Conservation (phyloP, 2,329 filamentous ascomycete genomes). For the Botrytis paeoniae region DNA sequence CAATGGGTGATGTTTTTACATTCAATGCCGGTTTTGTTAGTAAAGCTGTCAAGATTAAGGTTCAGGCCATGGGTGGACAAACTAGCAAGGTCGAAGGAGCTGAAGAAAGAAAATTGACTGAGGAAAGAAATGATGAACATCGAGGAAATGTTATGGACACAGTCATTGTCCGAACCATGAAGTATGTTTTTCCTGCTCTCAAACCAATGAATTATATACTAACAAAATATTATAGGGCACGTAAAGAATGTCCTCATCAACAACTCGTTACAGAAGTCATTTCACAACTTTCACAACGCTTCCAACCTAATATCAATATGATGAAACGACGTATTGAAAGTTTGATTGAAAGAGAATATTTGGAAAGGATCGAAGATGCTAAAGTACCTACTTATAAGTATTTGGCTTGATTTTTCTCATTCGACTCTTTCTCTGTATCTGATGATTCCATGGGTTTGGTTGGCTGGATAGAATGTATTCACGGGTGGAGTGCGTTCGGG, state of each 20-base stretch:
- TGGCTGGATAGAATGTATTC: background rate
- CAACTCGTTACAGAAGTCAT: conserved; percentile 71
- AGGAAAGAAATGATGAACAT: conserved; percentile 72
- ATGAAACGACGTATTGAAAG: conserved; percentile 81
- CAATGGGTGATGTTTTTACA: conserved; percentile 70
- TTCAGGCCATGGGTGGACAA: conserved; percentile 72
- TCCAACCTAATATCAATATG: conserved; percentile 72
- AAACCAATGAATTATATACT: conserved; percentile 29
- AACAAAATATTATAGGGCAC: conserved; percentile 56
- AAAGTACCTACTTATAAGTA: conserved; percentile 66
- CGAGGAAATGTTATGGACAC: conserved; percentile 71
- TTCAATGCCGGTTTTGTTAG: conserved; percentile 82
- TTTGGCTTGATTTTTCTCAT: conserved; percentile 51
- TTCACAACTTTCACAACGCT: conserved; percentile 63
- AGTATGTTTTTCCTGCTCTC: conserved; percentile 50
- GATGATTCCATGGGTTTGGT: background rate
- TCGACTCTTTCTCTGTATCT: too few species aligned
- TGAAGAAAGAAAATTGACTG: conserved; percentile 65
- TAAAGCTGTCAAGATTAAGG: conserved; percentile 83
- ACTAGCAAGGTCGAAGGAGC: conserved; percentile 81
- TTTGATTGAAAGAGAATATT: conserved; percentile 72
- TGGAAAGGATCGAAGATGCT: conserved; percentile 70
- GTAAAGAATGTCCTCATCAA: conserved; percentile 68
- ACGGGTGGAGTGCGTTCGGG: background rate
- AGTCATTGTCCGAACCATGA: conserved; percentile 79